Conservation (phyloP, 768 basidiomycete species). For the Candolleomyces aberdarensis region DNA sequence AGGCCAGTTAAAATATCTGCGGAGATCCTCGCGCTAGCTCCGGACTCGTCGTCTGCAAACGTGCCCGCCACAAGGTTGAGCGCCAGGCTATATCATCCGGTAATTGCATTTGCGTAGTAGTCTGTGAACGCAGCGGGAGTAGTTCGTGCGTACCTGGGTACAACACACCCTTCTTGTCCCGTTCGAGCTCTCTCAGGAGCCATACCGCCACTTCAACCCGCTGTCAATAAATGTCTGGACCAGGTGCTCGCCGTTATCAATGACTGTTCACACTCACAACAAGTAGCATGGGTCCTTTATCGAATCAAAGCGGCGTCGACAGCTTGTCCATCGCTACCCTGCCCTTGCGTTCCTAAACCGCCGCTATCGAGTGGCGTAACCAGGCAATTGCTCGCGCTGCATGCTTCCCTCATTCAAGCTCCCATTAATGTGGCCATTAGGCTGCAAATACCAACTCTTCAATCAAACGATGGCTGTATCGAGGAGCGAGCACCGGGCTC, state of each 20-base stretch:
- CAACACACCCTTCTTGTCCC: not conserved
- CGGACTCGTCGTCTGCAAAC: not conserved
- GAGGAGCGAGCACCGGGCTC: too few species aligned
- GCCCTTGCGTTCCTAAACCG: not conserved
- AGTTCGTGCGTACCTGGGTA: not conserved
- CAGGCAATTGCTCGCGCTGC: not conserved
- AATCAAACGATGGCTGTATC: not conserved
- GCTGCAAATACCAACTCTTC: not conserved
- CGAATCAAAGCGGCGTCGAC: too few species aligned
- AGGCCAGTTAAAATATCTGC: not conserved
- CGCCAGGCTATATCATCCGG: not conserved
- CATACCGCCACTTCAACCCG: not conserved
- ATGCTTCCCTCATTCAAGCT: conserved; percentile 1
- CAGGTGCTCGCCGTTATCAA: not conserved
- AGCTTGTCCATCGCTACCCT: not conserved
- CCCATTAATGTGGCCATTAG: not conserved
- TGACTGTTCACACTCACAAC: too few species aligned
- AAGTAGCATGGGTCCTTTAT: too few species aligned
- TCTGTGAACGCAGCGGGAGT: not conserved
- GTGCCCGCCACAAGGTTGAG: not conserved
- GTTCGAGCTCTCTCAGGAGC: not conserved
- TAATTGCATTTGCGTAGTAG: not conserved
- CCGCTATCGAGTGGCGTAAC: not conserved
- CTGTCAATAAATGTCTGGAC: not conserved
- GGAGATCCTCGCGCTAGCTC: conserved; percentile 2